Evolutionary conservation across 164 flowering plant species (phyloP).

Genomic region (Tetracentron sinense): DNA sequence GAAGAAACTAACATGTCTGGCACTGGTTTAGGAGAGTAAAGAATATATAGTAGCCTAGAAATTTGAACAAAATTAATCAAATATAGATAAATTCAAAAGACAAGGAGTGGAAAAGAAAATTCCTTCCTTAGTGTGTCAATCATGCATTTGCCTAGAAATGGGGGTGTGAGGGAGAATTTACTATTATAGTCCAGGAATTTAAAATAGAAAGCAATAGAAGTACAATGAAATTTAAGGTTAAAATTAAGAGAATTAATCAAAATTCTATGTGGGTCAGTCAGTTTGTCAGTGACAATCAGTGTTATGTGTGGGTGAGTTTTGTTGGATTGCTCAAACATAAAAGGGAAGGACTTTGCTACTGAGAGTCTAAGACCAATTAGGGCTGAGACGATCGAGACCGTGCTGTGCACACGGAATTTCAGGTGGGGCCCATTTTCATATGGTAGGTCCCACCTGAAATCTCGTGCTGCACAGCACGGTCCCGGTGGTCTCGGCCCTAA

Average conservation of each 20-base stretch:
- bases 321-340: background rate
- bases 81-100: background rate
- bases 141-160: slow-evolving; percentile 30
- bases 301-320: background rate
- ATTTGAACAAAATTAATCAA: background rate
- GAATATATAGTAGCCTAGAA: slow-evolving; percentile 15
- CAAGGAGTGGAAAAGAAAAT: background rate
- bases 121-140: slow-evolving; percentile 24
- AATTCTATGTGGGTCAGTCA: background rate
- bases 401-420: no score
- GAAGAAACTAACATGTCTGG: slow-evolving; percentile 52
- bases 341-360: no score
- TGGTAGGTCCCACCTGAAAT: no score
- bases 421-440: no score
- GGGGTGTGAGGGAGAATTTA: background rate
- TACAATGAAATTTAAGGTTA: background rate
- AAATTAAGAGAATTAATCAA: background rate
- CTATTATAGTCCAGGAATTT: background rate
- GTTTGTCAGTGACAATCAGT: background rate
- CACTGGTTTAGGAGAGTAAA: slow-evolving; percentile 35
- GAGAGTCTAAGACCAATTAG: no score
- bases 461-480: no score
- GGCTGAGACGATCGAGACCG: no score
- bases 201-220: no score
- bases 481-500: no score